Base-by-base conservation (phyloP, 306 rosid species). In the Cucurbita maxima region DNA sequence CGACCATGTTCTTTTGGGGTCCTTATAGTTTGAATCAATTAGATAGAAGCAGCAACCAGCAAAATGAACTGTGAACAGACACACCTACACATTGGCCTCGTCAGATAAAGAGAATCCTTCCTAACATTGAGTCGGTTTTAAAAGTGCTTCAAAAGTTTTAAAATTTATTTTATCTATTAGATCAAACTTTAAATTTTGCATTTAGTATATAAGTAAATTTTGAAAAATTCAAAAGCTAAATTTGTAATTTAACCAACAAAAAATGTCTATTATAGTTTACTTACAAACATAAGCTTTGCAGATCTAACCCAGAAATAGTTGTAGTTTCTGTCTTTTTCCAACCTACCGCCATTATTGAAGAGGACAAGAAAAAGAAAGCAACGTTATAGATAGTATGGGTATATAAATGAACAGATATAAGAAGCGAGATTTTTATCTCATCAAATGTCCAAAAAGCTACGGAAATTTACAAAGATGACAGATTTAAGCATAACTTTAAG, bases 271-370 rank as follows among this genome's bases (percentile, higher is more conserved):
- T 19, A 3, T 37, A 45, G 69, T 77, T 67, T 20, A 86, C 98
- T 88, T 77, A 92, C 98, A 70, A 84, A 90, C 19, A 84, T 70
- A 68, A 92, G 92, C 87, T 92, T 92, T 14, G 66, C 54, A 71
- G 82, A 83, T 53, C 98, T 88, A 53, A 92, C 79, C 92, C 84
- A 83, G 76, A 87, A 84, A 80, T 92, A 92, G 86, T 72, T 88
- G 63, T 36, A 92, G 68, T 76, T 73, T 74, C 81, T 86, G 79
- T 92, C 96, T 73, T 92, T 92, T 52, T 92, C 98, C 83, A 92
- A 79, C 78, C 98, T 90, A 82, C 37, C 50, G 79, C 50, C 48
- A 77, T 13, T 77, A 68, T 55, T 43, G 16, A 81, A 80, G 73
- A 48, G 41, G 74, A 19, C 45, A 71, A 50, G 10, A 51, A 51